Conservation (phyloP, 192 early-diverging fungal species). For the Backusella westeae region DNA sequence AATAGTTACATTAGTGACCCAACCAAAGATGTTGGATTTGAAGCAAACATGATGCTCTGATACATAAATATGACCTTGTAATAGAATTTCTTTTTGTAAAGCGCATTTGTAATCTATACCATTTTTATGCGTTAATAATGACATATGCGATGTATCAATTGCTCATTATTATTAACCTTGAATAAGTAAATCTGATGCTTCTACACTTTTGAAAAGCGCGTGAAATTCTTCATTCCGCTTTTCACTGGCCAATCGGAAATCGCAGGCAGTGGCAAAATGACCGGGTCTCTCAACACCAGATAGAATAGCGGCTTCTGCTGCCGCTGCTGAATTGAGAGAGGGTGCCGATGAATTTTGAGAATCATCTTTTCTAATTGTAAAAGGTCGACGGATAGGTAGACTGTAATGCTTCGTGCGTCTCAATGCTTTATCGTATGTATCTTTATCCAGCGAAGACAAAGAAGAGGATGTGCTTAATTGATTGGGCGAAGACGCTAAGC, state of each 20-base stretch:
- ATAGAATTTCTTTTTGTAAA: constrained; percentile 82
- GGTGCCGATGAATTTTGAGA: background rate
- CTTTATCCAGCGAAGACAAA: background rate
- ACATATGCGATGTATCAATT: background rate
- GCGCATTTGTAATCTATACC: constrained; percentile 76
- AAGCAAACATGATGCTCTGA: constrained; percentile 82
- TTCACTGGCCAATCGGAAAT: constrained; percentile 35
- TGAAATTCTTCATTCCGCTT: constrained; percentile 55
- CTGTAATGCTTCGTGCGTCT: background rate
- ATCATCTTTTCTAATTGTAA: constrained; percentile 3
- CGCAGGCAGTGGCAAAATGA: constrained; percentile 23
- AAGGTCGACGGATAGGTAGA: constrained; percentile 9
- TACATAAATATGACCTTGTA: constrained; percentile 82
- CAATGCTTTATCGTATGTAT: background rate
- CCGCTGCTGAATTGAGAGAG: background rate
- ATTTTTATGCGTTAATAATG: constrained; percentile 9
- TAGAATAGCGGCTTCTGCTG: constrained; percentile 9
- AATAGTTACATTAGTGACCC: constrained; percentile 69
- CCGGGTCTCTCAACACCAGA: constrained; percentile 14
- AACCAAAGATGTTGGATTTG: constrained; percentile 88
- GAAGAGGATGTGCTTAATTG: constrained; percentile 2
- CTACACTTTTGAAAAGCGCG: constrained; percentile 53
- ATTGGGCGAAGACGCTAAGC: background rate
- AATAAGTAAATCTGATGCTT: constrained; percentile 48
- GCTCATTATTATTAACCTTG: constrained; percentile 40